Evolutionary conservation across 331 rosid species (phyloP), one percentile per base, ranked within the genome.

Genomic region (Erythrophleum ivorense): DNA sequence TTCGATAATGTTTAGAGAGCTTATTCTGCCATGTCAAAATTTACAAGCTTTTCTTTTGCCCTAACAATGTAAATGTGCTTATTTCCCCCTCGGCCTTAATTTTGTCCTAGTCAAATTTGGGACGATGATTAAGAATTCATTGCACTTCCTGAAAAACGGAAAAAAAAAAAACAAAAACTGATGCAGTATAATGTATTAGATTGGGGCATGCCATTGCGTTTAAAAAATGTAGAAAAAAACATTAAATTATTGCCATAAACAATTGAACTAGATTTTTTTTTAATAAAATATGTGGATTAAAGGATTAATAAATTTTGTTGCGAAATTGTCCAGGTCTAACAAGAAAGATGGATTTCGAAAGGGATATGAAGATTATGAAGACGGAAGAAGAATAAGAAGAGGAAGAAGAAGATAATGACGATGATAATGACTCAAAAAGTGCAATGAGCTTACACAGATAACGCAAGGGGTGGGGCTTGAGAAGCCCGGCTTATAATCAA

Each of bases 401-500:
- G 29, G 29, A 24, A 24, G 16, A 59, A 50, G 16, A 46, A 48
- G 49, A 73, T 59, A 48, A 11, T 62, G n/a, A 64, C 9, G 12
- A 77, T 75, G 64, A 49, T 24, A 11, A 38, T 2, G 36, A 54
- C 9, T 13, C 15, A 33, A 53, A 66, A 68, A 45, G 40, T 29
- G 34, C 34, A 43, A 54, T 21, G 49, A 59, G 80, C 87, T 86
- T 70, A 64, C 78, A 38, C 24, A 7, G 31, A 64, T 18, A 40
- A 48, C 3, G 63, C 13, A 34, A 21, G 9, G 15, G 62, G 63
- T 49, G 53, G 68, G 58, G 41, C 60, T 69, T 18, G 63, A 48
- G 31, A 66, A 80, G 81, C 83, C 77, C 80, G 38, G 84, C 57
- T 74, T 21, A 73, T 31, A 21, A 81, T 24, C 66, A 65, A 78